Evolutionary conservation across 176 grass and related monocot species (phyloP), one percentile per base, ranked within the genome.

Genomic region (Bolboschoenus planiculmis): DNA sequence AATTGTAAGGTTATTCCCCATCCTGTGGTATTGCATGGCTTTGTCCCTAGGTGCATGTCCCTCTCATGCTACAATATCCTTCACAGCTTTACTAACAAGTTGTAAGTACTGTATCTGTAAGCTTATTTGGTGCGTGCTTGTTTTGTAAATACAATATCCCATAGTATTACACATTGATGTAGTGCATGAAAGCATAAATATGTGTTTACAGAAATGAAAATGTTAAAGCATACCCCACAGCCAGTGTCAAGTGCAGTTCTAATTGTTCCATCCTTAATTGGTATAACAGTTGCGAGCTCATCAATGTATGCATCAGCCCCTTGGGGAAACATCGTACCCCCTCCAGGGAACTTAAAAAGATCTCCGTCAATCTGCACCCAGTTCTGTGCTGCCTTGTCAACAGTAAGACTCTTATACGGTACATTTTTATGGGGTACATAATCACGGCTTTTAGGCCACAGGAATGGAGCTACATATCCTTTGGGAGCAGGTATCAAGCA

Each of bases 171-270:
- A 76, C 27, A 50, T 76, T 18, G 27, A 29, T 51, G 44, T 31
- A 51, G 11, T 50, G 26, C 14, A 76, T 7, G 10, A 76, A 74
- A 30, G 1, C 24, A 75, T 76, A 76, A 63, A 51, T 33, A 31
- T 76, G 31, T 76, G 26, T 76, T 23, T 51, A 7, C 26, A 24
- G 44, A 74, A 50, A 76, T 33, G 23, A 33, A 67, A 75, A 75
- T 30, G 71, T 75, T 75, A 50, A 57, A 77, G 51, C 90, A 85
- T 95, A 96, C 93, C 90, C 93, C 93, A 16, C 90, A 96, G 81
- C 90, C 90, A 87, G 86, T 96, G 81, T 96, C 90, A 90, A 96
- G 90, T 84, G 90, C 93, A 82, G 90, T 92, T 86, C 93, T 90
- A 81, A 92, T 80, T 42, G 79, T 92, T 44, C 93, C 93, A 87